A percentile compares a stretch with the other conserved stretches of the same genome.
phyloP scores from a whole-genome alignment of 1,284 basidiomycete genomes.

The Stereum hirsutum region DNA sequence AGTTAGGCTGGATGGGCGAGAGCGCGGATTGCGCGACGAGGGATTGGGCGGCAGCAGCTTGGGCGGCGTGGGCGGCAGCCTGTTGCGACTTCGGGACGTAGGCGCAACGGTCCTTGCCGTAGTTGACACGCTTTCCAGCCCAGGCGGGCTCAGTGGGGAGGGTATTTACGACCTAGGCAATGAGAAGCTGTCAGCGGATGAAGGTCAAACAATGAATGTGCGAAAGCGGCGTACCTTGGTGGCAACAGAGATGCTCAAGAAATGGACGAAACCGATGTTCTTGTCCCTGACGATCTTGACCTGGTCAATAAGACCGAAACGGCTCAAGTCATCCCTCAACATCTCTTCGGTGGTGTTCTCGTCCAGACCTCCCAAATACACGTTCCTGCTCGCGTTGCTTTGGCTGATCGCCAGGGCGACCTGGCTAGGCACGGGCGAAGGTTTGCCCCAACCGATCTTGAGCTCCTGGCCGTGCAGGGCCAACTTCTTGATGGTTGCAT shows the following conservation, averaged over 20 bases:
- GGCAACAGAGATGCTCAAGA: constrained; percentile 85
- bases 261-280: constrained; percentile 96
- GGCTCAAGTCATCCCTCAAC: constrained; percentile 76
- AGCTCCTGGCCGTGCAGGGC: constrained; percentile 87
- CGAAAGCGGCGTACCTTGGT: constrained; percentile 59
- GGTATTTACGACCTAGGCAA: constrained; percentile 71
- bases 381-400: constrained; percentile 87
- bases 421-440: constrained; percentile 76
- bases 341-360: constrained; percentile 85
- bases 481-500: constrained; percentile 89
- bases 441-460: constrained; percentile 95
- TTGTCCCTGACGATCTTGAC: constrained; percentile 97
- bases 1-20: constrained; percentile 23
- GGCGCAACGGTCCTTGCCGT: constrained; percentile 92
- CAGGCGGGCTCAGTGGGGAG: constrained; percentile 83
- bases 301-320: constrained; percentile 94
- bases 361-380: constrained; percentile 88
- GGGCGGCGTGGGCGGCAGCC: constrained; percentile 72
- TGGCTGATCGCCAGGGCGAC: constrained; percentile 83
- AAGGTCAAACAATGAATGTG: constrained; percentile 8
- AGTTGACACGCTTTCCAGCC: constrained; percentile 93
- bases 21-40: constrained; percentile 54
- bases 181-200: constrained; percentile 1
- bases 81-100: constrained; percentile 90
- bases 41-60: constrained; percentile 75